Conservation (phyloP, 1,284 basidiomycete species). For the Phellopilus nigrolimitatus region DNA sequence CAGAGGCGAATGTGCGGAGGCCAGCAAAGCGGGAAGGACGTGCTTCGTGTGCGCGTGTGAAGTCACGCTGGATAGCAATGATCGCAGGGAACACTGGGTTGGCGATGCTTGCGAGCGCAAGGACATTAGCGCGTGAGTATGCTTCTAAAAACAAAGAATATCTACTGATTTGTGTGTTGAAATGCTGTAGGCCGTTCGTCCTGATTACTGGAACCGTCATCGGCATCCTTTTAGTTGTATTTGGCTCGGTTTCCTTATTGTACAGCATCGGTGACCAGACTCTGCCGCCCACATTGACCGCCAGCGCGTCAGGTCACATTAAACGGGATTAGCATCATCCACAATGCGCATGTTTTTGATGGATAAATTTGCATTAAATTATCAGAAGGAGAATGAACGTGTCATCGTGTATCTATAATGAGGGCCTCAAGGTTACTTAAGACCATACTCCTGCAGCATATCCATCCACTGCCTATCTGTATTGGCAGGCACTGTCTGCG, state of each 20-base stretch:
- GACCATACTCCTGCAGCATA: too few relatives aligned
- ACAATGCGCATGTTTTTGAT: background rate
- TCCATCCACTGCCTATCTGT: too few relatives aligned
- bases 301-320: constrained; percentile 34
- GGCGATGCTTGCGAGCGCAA: constrained; percentile 70
- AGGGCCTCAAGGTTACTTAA: too few relatives aligned
- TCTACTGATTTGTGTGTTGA: background rate
- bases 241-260: constrained; percentile 64
- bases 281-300: constrained; percentile 67
- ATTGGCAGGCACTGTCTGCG: too few relatives aligned
- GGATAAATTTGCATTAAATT: too few relatives aligned
- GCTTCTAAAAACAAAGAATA: background rate
- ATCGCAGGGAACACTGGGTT: constrained; percentile 63
- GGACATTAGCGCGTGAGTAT: constrained; percentile 70
- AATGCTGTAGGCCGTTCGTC: constrained; percentile 54
- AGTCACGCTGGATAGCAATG: constrained; percentile 42
- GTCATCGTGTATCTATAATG: too few relatives aligned
- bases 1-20: constrained; percentile 58
- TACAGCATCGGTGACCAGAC: constrained; percentile 54
- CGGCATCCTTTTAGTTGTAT: constrained; percentile 56
- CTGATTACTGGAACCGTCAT: constrained; percentile 65
- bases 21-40: constrained; percentile 54
- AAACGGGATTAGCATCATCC: constrained; percentile 10
- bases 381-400: too few relatives aligned
- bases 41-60: constrained; percentile 73